Base-by-base conservation (phyloP, 164 flowering plant genomes). In the Saururus chinensis region DNA sequence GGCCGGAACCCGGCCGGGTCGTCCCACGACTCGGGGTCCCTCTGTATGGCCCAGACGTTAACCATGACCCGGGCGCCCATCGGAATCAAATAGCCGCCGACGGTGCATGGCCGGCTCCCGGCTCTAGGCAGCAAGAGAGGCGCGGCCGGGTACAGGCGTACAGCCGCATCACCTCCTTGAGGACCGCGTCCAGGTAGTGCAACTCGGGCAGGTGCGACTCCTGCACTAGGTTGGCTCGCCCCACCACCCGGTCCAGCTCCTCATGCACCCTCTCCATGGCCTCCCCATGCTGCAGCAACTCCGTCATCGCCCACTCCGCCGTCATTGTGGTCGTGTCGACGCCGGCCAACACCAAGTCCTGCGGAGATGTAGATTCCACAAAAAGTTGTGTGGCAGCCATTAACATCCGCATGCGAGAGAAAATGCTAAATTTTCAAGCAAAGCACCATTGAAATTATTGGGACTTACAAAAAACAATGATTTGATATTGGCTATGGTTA, bases 11-110 rank as follows among this genome's bases (percentile, higher is more conserved):
- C 59, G 4, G 20, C 41, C 0, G 88, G 84, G 35, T 69, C 60
- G 5, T 68, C 74, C 87, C 49, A 82, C 2, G 37, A 4, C 14
- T 41, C 7, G 11, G 85, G 85, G 67, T 83, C 86, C 23, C 76
- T 72, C 0, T 83, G 86, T 1, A 85, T 71, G 4, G 77, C 67
- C 77, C 81, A 83, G 0, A 60, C 75, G 53, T 85, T 85, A 0
- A 76, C 9, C n/a, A 77, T 54, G 12, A 83, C 60, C 0, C 35
- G 49, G 0, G 83, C 53, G 0, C 69, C 83, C 51, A 66, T 69
- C 49, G 49, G 49, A 10, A 80, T 57, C 0, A 64, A 66, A 57
- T 73, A 80, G 0, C 83, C 79, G 11, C 76, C 79, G 1, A 78
- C 41, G 0, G 22, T 67, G 37, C 71, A 65, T 1, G 75, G 20